These are phyloP conservation scores for Trichomonascus vanleenenianus DNA, from an alignment of 805 yeast species.

Conservation along the genomic window DNA sequence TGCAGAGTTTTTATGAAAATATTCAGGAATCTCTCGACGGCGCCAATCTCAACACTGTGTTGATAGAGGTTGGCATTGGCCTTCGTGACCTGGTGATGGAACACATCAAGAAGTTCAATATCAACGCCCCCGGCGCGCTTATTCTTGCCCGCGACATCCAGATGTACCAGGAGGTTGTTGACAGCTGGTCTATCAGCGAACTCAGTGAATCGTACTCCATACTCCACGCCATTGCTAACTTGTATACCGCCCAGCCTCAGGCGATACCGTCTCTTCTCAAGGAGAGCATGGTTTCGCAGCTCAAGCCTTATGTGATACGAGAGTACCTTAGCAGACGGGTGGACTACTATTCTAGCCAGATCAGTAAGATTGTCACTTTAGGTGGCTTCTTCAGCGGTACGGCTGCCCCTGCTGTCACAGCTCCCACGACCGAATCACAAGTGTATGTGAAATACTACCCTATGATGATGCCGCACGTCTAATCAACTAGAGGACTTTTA, in stretches of 20 bases:
- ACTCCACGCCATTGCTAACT: conserved; percentile 72
- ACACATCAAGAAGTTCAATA: conserved; percentile 69
- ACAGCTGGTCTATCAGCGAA: conserved; percentile 56
- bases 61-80: conserved; percentile 50
- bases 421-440: too few species aligned
- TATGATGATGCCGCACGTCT: too few species aligned
- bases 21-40: conserved; percentile 34
- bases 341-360: conserved; percentile 53
- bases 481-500: too few species aligned
- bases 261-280: conserved; percentile 67
- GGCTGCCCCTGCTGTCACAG: too few species aligned
- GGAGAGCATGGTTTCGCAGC: conserved; percentile 66
- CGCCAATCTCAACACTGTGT: conserved; percentile 43
- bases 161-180: conserved; percentile 61
- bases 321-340: conserved; percentile 62
- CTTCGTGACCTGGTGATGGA: conserved; percentile 52
- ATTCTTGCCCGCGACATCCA: conserved; percentile 77
- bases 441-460: too few species aligned
- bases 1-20: conserved; percentile 36
- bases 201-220: conserved; percentile 58
- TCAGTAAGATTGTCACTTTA: conserved; percentile 15
- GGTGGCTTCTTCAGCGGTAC: too few species aligned
- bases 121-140: conserved; percentile 76
- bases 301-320: conserved; percentile 37
- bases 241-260: conserved; percentile 79